Percentiles rank a stretch among this genome's conserved stretches.
Evolutionary conservation across 768 basidiomycete species (phyloP).

Genomic region (Termitomyces sp.): DNA sequence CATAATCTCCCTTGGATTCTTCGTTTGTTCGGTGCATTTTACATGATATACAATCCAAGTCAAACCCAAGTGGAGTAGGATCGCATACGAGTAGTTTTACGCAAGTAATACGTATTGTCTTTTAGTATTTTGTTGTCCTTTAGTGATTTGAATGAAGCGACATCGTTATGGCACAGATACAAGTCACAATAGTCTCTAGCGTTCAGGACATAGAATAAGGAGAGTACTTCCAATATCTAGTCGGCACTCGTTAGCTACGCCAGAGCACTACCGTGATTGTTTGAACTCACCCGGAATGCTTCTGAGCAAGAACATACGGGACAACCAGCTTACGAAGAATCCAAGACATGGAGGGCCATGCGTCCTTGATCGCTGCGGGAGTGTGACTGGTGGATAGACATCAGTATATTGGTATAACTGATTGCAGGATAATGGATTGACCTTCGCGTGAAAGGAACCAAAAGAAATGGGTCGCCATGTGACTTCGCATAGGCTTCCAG

Average conservation of each 20-base stretch:
- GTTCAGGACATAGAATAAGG: conserved; percentile 27
- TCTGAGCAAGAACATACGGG: conserved; percentile 31
- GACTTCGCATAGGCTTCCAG: conserved; percentile 28
- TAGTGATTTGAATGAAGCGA: too few relatives aligned
- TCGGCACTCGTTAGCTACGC: neutral
- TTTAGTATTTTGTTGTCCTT: too few relatives aligned
- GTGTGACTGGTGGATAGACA: conserved; percentile 26
- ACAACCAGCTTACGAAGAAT: conserved; percentile 31
- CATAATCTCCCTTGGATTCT: too few relatives aligned
- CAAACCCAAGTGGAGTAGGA: too few relatives aligned
- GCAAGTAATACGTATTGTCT: too few relatives aligned
- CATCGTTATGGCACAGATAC: too few relatives aligned
- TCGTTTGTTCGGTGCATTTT: too few relatives aligned
- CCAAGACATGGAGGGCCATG: conserved; percentile 38
- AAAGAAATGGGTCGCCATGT: conserved; percentile 29
- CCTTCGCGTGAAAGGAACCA: conserved; percentile 35
- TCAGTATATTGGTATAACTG: neutral
- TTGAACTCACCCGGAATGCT: conserved; percentile 29
- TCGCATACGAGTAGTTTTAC: too few relatives aligned
- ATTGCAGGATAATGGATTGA: conserved; percentile 7
- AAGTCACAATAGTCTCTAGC: too few relatives aligned
- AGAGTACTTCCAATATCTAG: conserved; percentile 36
- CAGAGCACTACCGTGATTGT: neutral
- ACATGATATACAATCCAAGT: too few relatives aligned
- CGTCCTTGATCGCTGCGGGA: conserved; percentile 29